These are phyloP conservation scores for Eucalyptus cloeziana DNA, from an alignment of 345 rosid genomes.

Conservation along the genomic window DNA sequence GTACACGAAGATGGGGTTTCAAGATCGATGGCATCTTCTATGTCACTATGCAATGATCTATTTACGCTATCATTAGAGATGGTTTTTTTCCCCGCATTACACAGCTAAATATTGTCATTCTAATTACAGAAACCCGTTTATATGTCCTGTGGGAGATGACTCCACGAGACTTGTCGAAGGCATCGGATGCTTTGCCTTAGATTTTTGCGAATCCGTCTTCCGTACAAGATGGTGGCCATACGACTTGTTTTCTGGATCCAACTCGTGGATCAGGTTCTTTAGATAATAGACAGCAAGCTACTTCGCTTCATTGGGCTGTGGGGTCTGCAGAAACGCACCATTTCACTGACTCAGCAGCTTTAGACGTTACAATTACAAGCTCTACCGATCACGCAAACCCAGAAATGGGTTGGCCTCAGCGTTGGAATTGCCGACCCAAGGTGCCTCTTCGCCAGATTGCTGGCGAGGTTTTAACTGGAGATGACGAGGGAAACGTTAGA, in stretches of 20 bases:
- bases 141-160: background rate
- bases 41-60: background rate
- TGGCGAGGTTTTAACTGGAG: background rate
- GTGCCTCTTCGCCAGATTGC: background rate
- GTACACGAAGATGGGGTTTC: background rate
- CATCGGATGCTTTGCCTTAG: background rate
- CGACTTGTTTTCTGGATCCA: background rate
- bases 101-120: background rate
- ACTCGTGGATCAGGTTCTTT: background rate
- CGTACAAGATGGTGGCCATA: background rate
- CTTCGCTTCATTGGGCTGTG: background rate
- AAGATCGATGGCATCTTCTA: background rate
- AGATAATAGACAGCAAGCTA: background rate
- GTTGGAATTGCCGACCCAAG: background rate
- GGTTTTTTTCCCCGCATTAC: background rate
- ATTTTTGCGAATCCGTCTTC: background rate
- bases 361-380: background rate
- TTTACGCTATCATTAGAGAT: background rate
- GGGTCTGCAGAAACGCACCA: background rate
- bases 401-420: background rate
- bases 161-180: background rate
- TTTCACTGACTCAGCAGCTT: background rate
- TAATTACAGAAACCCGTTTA: background rate
- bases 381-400: background rate
- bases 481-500: background rate